Conservation (phyloP, 495 filamentous ascomycete species). For the Rhizodiscina lignyota region DNA sequence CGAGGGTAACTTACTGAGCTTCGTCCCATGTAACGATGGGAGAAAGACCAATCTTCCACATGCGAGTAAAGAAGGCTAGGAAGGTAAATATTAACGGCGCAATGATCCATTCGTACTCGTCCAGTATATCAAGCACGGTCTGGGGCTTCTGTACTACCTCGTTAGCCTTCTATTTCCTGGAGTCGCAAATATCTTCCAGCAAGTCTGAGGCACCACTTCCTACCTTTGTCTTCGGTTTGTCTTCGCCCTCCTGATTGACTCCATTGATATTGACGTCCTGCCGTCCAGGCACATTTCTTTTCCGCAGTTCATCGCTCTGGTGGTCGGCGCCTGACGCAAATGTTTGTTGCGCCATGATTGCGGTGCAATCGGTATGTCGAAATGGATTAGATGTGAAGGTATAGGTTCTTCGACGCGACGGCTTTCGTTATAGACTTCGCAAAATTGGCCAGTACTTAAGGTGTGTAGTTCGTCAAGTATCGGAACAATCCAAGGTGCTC, state of each 20-base stretch:
- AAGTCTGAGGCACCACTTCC: constrained; percentile 2
- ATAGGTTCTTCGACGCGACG: no score
- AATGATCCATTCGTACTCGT: constrained; percentile 72
- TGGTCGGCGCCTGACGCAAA: constrained; percentile 50
- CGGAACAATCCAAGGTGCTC: no score
- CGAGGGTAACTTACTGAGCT: constrained; percentile 49
- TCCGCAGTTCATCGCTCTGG: constrained; percentile 47
- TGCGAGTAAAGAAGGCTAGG: constrained; percentile 80
- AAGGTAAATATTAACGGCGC: constrained; percentile 78
- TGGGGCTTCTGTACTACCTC: constrained; percentile 1
- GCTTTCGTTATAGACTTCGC: no score
- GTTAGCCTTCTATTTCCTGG: constrained; percentile 3
- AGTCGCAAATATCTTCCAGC: neutral
- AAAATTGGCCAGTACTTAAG: no score
- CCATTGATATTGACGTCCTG: constrained; percentile 22
- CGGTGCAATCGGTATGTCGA: no score
- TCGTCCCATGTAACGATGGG: constrained; percentile 98
- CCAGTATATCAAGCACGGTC: constrained; percentile 42
- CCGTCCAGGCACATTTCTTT: constrained; percentile 49
- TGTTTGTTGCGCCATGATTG: no score
- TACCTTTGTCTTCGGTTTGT: constrained; percentile 55
- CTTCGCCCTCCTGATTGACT: constrained; percentile 35
- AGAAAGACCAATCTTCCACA: constrained; percentile 91
- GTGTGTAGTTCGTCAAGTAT: no score
- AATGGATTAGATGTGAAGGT: no score